Conservation (phyloP, 202 grass and related monocot genomes). For the Cymbopogon flexuosus region DNA sequence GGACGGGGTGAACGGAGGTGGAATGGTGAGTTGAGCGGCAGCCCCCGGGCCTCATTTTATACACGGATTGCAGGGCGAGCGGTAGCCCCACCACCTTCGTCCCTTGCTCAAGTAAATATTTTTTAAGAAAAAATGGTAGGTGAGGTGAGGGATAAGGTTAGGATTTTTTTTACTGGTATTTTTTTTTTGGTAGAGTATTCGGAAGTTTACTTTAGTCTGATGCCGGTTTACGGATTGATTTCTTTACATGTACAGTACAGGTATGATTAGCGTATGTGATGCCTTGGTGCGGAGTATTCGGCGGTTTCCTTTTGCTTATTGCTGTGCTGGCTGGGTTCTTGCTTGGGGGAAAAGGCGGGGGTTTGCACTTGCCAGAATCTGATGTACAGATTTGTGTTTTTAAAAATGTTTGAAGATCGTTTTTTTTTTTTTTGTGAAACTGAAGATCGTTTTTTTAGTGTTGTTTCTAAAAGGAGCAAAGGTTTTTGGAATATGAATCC, state of each 20-base stretch:
- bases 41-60: constrained; percentile 50
- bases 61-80: constrained; percentile 26
- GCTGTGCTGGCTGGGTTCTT: not conserved
- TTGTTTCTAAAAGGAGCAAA: not conserved
- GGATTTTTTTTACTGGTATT: not conserved
- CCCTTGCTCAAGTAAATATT: not conserved
- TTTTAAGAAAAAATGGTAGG: not conserved
- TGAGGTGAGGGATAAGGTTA: not conserved
- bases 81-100: not conserved
- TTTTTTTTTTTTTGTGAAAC: too few species aligned
- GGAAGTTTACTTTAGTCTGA: not conserved
- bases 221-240: not conserved
- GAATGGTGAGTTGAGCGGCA: constrained; percentile 28
- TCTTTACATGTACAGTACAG: constrained; percentile 6
- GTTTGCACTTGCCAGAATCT: not conserved
- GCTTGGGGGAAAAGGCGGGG: not conserved
- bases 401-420: not conserved
- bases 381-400: not conserved
- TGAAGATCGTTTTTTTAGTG: too few species aligned
- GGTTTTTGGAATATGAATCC: not conserved
- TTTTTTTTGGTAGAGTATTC: not conserved
- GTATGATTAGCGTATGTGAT: not conserved
- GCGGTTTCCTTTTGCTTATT: not conserved
- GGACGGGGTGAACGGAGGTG: constrained; percentile 49
- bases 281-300: not conserved